These are phyloP conservation scores for Sapria himalayana DNA, from an alignment of 345 rosid species.

Conservation along the genomic window DNA sequence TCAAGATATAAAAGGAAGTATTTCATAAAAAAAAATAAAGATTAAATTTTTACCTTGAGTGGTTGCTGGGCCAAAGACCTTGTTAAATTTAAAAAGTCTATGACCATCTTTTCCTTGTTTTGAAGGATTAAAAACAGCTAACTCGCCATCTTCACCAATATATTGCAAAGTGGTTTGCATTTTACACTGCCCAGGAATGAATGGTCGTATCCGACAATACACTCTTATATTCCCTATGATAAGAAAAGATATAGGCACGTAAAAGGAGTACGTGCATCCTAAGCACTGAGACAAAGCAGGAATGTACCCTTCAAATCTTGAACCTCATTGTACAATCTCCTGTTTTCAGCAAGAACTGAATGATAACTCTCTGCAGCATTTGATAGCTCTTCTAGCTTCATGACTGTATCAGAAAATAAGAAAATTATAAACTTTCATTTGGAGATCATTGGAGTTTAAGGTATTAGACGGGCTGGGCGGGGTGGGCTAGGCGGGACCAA, in stretches of 20 bases:
- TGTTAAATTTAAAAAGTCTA: conserved; percentile 74
- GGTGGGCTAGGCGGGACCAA: no score
- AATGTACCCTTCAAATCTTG: conserved; percentile 83
- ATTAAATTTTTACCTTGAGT: conserved; percentile 45
- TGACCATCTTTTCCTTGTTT: conserved; percentile 66
- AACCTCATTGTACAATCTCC: conserved; percentile 76
- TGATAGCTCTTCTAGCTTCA: conserved; percentile 54
- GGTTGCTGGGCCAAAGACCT: conserved; percentile 60
- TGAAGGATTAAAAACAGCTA: conserved; percentile 63
- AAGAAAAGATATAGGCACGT: conserved; percentile 7
- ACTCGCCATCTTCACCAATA: conserved; percentile 78
- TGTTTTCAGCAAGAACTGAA: conserved; percentile 58
- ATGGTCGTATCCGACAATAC: conserved; percentile 86
- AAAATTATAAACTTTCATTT: no score
- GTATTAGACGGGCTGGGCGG: no score
- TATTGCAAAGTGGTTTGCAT: conserved; percentile 57
- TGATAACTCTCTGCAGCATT: conserved; percentile 83
- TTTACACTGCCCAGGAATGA: conserved; percentile 63
- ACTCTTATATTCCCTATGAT: conserved; percentile 80
- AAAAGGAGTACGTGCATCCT: conserved; percentile 4
- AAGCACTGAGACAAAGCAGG: not conserved
- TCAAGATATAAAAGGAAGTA: not conserved
- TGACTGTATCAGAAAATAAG: conserved; percentile 20
- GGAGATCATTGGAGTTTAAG: no score
- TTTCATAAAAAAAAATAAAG: not conserved